phyloP scores from a whole-genome alignment of 768 basidiomycete species.

The Fistulinella prunicolor region DNA sequence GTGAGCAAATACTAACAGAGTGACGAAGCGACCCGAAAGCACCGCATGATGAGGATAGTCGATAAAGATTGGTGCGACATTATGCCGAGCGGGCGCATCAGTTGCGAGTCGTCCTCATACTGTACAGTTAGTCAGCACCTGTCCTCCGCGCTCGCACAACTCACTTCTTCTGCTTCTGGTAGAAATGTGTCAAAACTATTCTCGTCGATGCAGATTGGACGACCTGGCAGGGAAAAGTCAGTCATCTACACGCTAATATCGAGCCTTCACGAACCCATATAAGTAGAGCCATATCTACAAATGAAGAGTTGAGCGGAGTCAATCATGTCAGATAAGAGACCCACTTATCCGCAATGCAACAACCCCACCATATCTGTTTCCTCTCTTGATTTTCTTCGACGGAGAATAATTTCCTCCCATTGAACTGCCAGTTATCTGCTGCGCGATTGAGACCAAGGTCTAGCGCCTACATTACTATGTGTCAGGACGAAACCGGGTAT shows the following conservation, averaged over 20 bases:
- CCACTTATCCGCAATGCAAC: constrained; percentile 67
- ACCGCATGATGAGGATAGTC: constrained; percentile 46
- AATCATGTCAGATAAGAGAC: constrained; percentile 16
- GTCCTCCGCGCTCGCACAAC: constrained; percentile 9
- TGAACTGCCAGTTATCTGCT: constrained; percentile 68
- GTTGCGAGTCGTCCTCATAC: constrained; percentile 61
- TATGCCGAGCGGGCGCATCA: constrained; percentile 40
- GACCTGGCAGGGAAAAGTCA: constrained; percentile 40
- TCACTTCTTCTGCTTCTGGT: constrained; percentile 54
- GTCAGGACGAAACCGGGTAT: constrained; percentile 1
- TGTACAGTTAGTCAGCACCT: constrained; percentile 27
- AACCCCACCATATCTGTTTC: constrained; percentile 80
- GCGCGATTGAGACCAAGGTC: constrained; percentile 82
- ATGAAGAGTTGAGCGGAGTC: constrained; percentile 3
- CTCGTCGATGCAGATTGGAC: constrained; percentile 66
- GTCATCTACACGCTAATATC: background rate
- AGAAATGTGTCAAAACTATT: constrained; percentile 66
- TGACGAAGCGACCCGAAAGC: constrained; percentile 53
- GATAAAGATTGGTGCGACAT: constrained; percentile 39
- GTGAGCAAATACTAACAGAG: constrained; percentile 47
- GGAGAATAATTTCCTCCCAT: constrained; percentile 59
- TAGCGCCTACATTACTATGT: constrained; percentile 49
- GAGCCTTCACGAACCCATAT: constrained; percentile 52
- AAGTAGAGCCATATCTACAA: constrained; percentile 64
- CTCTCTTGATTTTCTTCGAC: constrained; percentile 65